Base-by-base conservation (phyloP, 768 basidiomycete genomes). In the Cystofilobasidium bisporidii region DNA sequence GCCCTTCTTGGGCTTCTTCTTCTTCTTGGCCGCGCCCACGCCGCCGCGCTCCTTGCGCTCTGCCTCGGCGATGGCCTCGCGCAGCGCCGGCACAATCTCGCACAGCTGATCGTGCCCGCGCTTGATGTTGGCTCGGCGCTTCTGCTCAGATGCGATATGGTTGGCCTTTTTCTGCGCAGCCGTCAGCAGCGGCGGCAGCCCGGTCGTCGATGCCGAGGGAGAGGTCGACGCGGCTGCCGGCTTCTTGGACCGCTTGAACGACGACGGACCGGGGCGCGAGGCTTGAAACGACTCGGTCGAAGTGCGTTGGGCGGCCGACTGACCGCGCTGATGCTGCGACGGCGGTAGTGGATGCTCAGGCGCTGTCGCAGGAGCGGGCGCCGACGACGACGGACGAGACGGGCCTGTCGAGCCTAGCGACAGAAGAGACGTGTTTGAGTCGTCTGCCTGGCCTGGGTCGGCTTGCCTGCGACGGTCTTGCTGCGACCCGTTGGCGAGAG, bases 131-230 rank as follows among this genome's bases (percentile, higher is more conserved):
- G 89, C 89, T 38, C 92, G 84, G 30, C 92, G 85, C 76, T 93
- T 93, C 79, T 94, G 91, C 79, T 96, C 92, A 2, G 86, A 88
- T 72, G 89, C 87, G 71, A 96, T 94, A 74, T 96, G 91, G 73
- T 93, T 93, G 47, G 87, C 87, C 75, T 92, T 89, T 76, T 93
- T 93, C 80, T 92, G 89, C 2, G 87, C 85, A 0, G 88, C 84
- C 1, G 87, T 86, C 30, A 93, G 82, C 30, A 91, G 80, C 11
- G 78, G 71, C 4, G 78, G 75, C n/a, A 26, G 40, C 28, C 18
- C 30, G 8, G 53, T 14, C 28, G 28, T 32, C 8, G 53, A 56
- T 4, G 53, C 30, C 22, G 53, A 4, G 22, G n/a, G n/a, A 3
- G 47, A 48, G 47, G 47, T 24, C 8, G 53, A 56, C 18, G 28